Conservation (phyloP, 345 rosid species). For the Aethionema arabicum region DNA sequence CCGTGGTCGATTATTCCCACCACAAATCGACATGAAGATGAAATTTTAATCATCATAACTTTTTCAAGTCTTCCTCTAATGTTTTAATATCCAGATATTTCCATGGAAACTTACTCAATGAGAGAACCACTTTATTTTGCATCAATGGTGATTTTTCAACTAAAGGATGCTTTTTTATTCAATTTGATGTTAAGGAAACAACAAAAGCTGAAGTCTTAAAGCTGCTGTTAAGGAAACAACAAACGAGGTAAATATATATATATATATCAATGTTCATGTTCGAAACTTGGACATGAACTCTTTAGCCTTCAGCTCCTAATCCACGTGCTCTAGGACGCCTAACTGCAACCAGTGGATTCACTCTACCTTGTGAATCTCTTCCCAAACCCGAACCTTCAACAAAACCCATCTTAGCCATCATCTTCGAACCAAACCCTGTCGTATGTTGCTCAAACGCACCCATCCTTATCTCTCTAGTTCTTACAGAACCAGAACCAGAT, state of each 20-base stretch:
- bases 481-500: constrained; percentile 31
- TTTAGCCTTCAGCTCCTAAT: constrained; percentile 56
- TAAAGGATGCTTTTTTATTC: constrained; percentile 18
- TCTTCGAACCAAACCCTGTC: constrained; percentile 81
- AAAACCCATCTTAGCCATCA: constrained; percentile 94
- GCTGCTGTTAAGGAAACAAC: constrained; percentile 15
- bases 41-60: constrained; percentile 34
- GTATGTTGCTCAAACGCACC: constrained; percentile 87
- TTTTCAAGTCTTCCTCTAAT: too few relatives aligned
- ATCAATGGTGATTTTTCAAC: background rate
- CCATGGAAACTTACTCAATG: too few relatives aligned
- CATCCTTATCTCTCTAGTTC: constrained; percentile 38
- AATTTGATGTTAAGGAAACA: constrained; percentile 29
- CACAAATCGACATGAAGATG: constrained; percentile 52
- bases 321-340: constrained; percentile 69
- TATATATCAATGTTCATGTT: constrained; percentile 9
- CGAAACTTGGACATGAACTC: background rate
- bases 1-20: constrained; percentile 55
- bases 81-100: too few relatives aligned
- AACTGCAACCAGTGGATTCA: constrained; percentile 58
- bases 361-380: constrained; percentile 69
- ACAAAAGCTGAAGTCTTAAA: constrained; percentile 23
- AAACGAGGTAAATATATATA: background rate
- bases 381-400: constrained; percentile 85
- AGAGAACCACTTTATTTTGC: background rate